Conservation (phyloP, 306 rosid species). For the Abrus precatorius region DNA sequence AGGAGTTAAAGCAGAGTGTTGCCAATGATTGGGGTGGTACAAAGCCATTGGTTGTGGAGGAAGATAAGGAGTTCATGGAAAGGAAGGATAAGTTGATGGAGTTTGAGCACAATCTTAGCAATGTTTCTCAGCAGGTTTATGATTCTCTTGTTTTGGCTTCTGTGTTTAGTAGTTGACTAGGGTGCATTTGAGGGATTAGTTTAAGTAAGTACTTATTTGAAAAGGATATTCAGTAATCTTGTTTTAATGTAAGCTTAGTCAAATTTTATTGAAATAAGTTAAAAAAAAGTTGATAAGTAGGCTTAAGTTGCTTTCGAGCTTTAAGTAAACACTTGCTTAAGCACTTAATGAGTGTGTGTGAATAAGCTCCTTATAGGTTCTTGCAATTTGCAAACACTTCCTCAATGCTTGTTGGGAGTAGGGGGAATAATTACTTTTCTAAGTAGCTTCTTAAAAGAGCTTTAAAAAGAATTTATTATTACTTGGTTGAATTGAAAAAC, state of each 20-base stretch:
- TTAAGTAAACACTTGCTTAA: not conserved
- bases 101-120: conserved; percentile 78
- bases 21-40: conserved; percentile 90
- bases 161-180: not conserved
- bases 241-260: not conserved
- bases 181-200: not conserved
- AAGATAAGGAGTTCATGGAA: conserved; percentile 89
- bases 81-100: conserved; percentile 76
- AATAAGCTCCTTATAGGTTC: not conserved
- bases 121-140: conserved; percentile 86
- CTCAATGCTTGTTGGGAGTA: not conserved
- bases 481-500: conserved; percentile 34
- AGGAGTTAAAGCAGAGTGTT: conserved; percentile 88
- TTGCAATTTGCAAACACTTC: conserved; percentile 6
- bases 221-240: not conserved
- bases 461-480: not conserved
- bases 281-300: not conserved
- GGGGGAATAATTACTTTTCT: not conserved
- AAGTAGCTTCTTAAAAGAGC: not conserved
- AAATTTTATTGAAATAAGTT: not conserved
- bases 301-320: not conserved
- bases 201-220: not conserved
- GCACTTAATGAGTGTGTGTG: not conserved
- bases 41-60: conserved; percentile 81
- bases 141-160: conserved; percentile 1